A percentile compares a stretch with the other conserved stretches of the same genome.
phyloP scores from a whole-genome alignment of 768 basidiomycete species.

The Lactifluus echinatus region DNA sequence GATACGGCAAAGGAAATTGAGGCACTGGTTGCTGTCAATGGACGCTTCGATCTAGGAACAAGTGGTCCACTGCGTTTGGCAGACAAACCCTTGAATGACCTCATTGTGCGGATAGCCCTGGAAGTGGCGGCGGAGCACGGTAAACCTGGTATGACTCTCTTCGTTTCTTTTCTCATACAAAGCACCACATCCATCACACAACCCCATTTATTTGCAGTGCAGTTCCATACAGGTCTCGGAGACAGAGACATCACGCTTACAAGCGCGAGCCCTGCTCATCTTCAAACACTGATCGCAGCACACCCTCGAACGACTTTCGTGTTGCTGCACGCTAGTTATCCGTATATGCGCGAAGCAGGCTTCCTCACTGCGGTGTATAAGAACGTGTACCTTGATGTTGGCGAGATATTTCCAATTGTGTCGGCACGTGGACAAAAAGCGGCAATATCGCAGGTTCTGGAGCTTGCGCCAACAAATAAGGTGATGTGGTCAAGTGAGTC shows the following conservation, averaged over 20 bases:
- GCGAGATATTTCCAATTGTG: conserved; percentile 66
- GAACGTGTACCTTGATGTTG: conserved; percentile 76
- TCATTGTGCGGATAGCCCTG: conserved; percentile 48
- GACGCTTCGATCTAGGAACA: conserved; percentile 26
- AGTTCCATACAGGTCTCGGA: conserved; percentile 79
- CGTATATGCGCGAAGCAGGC: conserved; percentile 68
- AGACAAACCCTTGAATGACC: conserved; percentile 59
- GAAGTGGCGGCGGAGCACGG: conserved; percentile 40
- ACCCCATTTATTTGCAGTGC: conserved; percentile 37
- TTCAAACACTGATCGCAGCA: conserved; percentile 61
- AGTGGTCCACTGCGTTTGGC: conserved; percentile 41
- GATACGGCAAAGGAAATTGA: conserved; percentile 20
- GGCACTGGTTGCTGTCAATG: background rate
- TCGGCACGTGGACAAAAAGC: conserved; percentile 53
- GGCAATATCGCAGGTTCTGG: conserved; percentile 55
- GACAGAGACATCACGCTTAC: conserved; percentile 59
- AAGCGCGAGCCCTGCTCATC: conserved; percentile 51
- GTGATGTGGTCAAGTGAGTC: conserved; percentile 71
- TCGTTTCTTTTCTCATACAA: background rate
- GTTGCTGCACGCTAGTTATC: conserved; percentile 70
- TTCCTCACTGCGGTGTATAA: conserved; percentile 63
- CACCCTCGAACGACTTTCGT: conserved; percentile 55
- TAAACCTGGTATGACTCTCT: conserved; percentile 46
- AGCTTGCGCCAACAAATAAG: conserved; percentile 68
- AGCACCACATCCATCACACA: background rate